Evolutionary conservation across 331 rosid genomes (phyloP).

Genomic region (Quercus lobata): DNA sequence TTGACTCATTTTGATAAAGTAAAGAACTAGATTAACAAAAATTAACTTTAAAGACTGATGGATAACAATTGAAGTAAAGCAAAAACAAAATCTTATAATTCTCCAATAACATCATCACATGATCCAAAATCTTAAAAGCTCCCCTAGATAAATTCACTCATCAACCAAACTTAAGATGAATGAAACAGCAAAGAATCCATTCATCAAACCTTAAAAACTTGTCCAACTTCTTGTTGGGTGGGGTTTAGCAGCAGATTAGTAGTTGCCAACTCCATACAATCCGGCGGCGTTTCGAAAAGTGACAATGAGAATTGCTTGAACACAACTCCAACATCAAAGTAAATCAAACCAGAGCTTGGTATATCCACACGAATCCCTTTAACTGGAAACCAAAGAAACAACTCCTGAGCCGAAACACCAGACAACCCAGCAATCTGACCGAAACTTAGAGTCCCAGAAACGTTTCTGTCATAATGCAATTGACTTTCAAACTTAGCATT

Average conservation of each 20-base stretch:
- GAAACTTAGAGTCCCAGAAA: conserved; percentile 56
- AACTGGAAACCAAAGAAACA: conserved; percentile 84
- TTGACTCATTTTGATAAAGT: too few species aligned
- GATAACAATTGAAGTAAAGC: too few species aligned
- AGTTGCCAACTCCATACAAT: conserved; percentile 42
- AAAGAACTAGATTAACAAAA: too few species aligned
- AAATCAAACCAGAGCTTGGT: conserved; percentile 76
- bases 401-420: conserved; percentile 76
- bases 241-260: neutral
- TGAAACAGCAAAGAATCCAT: neutral
- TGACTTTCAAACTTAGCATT: conserved; percentile 83
- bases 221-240: neutral
- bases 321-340: conserved; percentile 80
- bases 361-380: conserved; percentile 72
- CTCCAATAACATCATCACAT: too few species aligned
- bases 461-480: conserved; percentile 77
- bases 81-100: too few species aligned
- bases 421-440: conserved; percentile 58
- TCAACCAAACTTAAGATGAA: too few species aligned
- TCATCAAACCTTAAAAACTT: conserved; percentile 31
- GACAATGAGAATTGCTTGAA: conserved; percentile 66
- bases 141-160: too few species aligned
- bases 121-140: too few species aligned
- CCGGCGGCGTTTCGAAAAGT: conserved; percentile 78
- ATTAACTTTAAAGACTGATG: too few species aligned